Evolutionary conservation across 2,329 filamentous ascomycete genomes (phyloP).

Genomic region (Penicillium corylophilum): DNA sequence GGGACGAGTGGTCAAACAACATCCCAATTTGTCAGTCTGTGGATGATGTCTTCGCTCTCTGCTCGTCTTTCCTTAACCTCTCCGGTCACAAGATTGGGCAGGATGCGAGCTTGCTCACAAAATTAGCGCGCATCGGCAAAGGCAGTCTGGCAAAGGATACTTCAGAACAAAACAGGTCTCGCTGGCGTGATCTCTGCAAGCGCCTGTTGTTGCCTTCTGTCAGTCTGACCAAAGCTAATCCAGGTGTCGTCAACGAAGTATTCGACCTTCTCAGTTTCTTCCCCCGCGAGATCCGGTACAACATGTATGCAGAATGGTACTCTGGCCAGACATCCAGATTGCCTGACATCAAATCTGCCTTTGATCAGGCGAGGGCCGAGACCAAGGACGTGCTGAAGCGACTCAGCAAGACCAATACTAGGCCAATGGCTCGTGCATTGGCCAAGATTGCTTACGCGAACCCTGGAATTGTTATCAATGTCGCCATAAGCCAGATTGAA

Average conservation of each 20-base stretch:
- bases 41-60: slow-evolving; percentile 86
- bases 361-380: slow-evolving; percentile 72
- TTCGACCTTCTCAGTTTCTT: slow-evolving; percentile 81
- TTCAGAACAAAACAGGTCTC: slow-evolving; percentile 67
- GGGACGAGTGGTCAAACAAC: slow-evolving; percentile 95
- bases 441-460: slow-evolving; percentile 91
- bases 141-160: slow-evolving; percentile 69
- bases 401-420: slow-evolving; percentile 81
- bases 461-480: slow-evolving; percentile 86
- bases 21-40: slow-evolving; percentile 86
- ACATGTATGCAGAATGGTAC: slow-evolving; percentile 92
- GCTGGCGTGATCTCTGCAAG: slow-evolving; percentile 83
- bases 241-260: slow-evolving; percentile 79
- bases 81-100: slow-evolving; percentile 87
- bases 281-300: slow-evolving; percentile 73
- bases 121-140: slow-evolving; percentile 80
- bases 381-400: slow-evolving; percentile 86
- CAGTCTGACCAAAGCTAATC: slow-evolving; percentile 81
- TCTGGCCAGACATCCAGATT: slow-evolving; percentile 72
- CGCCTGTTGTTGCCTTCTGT: slow-evolving; percentile 83
- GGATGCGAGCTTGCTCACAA: slow-evolving; percentile 73
- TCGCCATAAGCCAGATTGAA: slow-evolving; percentile 87
- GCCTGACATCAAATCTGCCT: slow-evolving; percentile 75
- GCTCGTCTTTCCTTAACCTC: slow-evolving; percentile 77
- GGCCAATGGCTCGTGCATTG: slow-evolving; percentile 80